Percentiles rank a stretch among this genome's conserved stretches.
phyloP scores from a whole-genome alignment of 495 filamentous ascomycete genomes.

The Cryomyces minteri region DNA sequence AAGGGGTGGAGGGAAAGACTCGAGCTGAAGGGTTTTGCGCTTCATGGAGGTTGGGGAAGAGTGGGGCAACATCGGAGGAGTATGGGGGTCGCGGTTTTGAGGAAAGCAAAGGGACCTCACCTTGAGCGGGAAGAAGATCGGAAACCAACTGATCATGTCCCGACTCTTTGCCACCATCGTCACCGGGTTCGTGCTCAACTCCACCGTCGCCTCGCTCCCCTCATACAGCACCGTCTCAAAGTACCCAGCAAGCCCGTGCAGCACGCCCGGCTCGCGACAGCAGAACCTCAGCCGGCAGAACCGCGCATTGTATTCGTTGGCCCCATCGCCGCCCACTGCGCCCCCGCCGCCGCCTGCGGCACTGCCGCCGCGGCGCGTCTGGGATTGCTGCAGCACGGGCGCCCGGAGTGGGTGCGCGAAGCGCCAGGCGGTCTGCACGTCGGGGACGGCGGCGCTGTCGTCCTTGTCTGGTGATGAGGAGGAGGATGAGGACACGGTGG shows the following conservation, averaged over 20 bases:
- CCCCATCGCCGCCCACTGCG: conserved; percentile 26
- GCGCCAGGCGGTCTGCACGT: conserved; percentile 52
- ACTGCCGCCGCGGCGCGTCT: conserved; percentile 38
- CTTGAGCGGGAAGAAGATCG: conserved; percentile 93
- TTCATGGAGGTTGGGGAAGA: no score
- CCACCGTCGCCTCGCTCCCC: conserved; percentile 25
- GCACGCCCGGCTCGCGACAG: conserved; percentile 52
- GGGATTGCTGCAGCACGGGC: conserved; percentile 29
- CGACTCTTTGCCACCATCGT: conserved; percentile 82
- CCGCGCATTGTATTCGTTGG: conserved; percentile 78
- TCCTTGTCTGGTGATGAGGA: conserved; percentile 32
- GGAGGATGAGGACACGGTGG: conserved; percentile 26
- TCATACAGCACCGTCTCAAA: conserved; percentile 82
- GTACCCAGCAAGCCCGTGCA: conserved; percentile 84
- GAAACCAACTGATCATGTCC: conserved; percentile 98
- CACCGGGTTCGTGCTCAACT: conserved; percentile 86
- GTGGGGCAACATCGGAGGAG: no score
- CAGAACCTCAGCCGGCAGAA: conserved; percentile 57
- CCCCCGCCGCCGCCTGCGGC: no score
- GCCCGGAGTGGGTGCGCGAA: conserved; percentile 40
- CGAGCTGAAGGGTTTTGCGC: no score
- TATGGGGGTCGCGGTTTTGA: no score
- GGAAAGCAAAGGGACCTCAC: conserved; percentile 32
- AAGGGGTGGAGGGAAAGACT: no score
- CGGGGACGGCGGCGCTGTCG: conserved; percentile 17